Base-by-base conservation (phyloP, 169 alveolate genomes). In the Theileria orientalis region DNA sequence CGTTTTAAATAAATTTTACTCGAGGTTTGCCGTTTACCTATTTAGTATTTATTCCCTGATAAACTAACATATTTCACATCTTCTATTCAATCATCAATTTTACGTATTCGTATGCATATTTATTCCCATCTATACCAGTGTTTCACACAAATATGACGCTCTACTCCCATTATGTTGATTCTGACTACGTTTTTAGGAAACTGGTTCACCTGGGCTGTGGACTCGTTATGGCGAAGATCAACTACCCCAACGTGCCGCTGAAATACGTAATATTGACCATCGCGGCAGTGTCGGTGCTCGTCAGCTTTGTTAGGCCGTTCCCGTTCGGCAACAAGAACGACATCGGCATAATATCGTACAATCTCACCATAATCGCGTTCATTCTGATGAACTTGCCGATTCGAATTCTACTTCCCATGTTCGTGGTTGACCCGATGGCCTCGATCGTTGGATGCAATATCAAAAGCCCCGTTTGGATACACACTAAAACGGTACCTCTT, bases 181-280 rank as follows among this genome's bases (percentile, higher is more conserved):
- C 1, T 8, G 29, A 49, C 19, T 19, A 14, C 16, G 21, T 44
- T 30, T 35, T 1, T 72, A 63, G 82, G 32, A 72, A 63, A 66
- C 23, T 72, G 27, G 87, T 79, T 13, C 88, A 80, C 52, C 13
- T 80, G 25, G 88, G 88, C 27, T 70, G 79, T 56, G 84, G 83
- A 0, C 2, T 80, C 25, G 33, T 63, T 2, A 25, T 80, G 30
- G 88, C 84, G 42, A 40, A 49, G 30, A 62, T 80, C 2, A 71
- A 71, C 71, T 16, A 19, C 16, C 88, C 88, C 0, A 35, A 27
- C n/a, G n/a, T 57, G 0, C 71, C 23, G 8, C 37, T 66, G 30
- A 62, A 49, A 33, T 49, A 21, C 23, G 33, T 67, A 0, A 73
- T 80, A 0, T 29, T 63, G n/a, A 30, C 42, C 30, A 64, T 80